A percentile compares a stretch with the other conserved stretches of the same genome.
Evolutionary conservation across 2,329 filamentous ascomycete species (phyloP).

Genomic region (Botrytis pseudocinerea): DNA sequence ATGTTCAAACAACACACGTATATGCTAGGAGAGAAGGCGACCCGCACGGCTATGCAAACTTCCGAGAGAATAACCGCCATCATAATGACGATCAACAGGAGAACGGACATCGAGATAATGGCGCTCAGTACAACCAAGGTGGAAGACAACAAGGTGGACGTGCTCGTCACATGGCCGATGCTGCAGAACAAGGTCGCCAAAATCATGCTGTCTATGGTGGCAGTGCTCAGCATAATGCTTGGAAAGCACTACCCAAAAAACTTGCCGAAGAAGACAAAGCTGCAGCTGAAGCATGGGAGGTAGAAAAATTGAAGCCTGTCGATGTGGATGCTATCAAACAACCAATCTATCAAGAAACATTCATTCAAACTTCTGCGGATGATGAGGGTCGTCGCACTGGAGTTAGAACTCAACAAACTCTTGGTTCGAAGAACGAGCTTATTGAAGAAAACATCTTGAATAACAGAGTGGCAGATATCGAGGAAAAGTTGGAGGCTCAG

Average conservation of each 20-base stretch:
- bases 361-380: constrained; percentile 36
- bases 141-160: constrained; percentile 4
- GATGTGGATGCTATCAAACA: constrained; percentile 26
- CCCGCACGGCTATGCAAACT: constrained; percentile 4
- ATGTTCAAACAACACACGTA: constrained; percentile 3
- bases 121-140: background rate
- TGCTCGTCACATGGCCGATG: constrained; percentile 10
- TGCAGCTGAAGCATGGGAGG: constrained; percentile 28
- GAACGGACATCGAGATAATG: background rate
- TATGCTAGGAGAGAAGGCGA: constrained; percentile 9
- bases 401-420: constrained; percentile 24
- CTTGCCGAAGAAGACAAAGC: constrained; percentile 36
- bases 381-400: constrained; percentile 39
- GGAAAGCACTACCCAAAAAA: constrained; percentile 32
- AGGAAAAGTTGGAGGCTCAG: constrained; percentile 1
- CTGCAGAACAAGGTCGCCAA: constrained; percentile 10
- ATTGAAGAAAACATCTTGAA: background rate
- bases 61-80: background rate
- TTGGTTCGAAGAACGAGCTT: constrained; percentile 18
- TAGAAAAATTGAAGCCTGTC: constrained; percentile 16
- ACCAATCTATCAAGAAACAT: constrained; percentile 37
- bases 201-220: constrained; percentile 5
- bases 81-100: background rate
- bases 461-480: background rate
- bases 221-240: constrained; percentile 31